phyloP scores from a whole-genome alignment of 306 rosid genomes.

The Trifolium subterraneum region DNA sequence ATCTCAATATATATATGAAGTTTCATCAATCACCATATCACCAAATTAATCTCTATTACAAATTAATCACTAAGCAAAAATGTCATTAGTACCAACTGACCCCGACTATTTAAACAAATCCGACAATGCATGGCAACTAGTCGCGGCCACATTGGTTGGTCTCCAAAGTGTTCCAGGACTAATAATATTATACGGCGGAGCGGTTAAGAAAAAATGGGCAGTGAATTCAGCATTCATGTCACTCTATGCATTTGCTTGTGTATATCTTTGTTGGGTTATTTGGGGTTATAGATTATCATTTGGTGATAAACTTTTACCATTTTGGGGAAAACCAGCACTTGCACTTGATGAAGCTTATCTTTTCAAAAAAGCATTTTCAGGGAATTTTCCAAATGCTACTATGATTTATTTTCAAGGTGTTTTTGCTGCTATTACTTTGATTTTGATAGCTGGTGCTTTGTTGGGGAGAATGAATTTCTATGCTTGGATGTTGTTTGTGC shows the following conservation, averaged over 20 bases:
- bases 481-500: slow-evolving; percentile 65
- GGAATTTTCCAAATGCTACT: slow-evolving; percentile 48
- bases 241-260: slow-evolving; percentile 59
- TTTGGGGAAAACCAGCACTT: slow-evolving; percentile 47
- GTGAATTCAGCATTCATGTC: slow-evolving; percentile 62
- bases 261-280: slow-evolving; percentile 51
- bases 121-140: slow-evolving; percentile 59
- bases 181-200: slow-evolving; percentile 56
- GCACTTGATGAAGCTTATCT: slow-evolving; percentile 44
- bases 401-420: slow-evolving; percentile 56
- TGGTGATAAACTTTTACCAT: slow-evolving; percentile 46
- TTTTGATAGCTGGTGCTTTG: slow-evolving; percentile 56
- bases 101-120: slow-evolving; percentile 57
- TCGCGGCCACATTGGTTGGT: slow-evolving; percentile 51
- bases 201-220: slow-evolving; percentile 65
- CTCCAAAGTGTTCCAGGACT: slow-evolving; percentile 55
- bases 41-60: neutral
- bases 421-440: slow-evolving; percentile 58
- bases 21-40: neutral
- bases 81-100: neutral
- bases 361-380: slow-evolving; percentile 36
- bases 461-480: slow-evolving; percentile 59
- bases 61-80: slow-evolving; percentile 11
- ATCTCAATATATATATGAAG: slow-evolving; percentile 30
- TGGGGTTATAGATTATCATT: slow-evolving; percentile 57